A percentile compares a stretch with the other conserved stretches of the same genome.
phyloP scores from a whole-genome alignment of 2,329 filamentous ascomycete genomes.

The Pyrenophora seminiperda region DNA sequence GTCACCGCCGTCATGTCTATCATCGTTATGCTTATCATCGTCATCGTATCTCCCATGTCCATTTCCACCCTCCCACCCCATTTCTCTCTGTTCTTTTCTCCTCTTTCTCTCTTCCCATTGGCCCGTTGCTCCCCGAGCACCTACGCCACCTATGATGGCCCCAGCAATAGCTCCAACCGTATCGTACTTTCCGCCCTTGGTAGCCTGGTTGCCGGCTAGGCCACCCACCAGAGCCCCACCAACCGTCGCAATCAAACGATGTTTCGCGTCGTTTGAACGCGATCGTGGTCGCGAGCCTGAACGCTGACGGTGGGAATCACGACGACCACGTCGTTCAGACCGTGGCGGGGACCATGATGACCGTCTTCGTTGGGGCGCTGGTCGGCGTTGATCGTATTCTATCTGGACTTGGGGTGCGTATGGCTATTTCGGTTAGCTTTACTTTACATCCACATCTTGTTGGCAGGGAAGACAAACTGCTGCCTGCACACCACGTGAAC shows the following conservation, averaged over 20 bases:
- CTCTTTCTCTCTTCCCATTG: slow-evolving; percentile 23
- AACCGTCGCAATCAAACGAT: slow-evolving; percentile 33
- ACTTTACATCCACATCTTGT: neutral
- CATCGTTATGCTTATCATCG: slow-evolving; percentile 6
- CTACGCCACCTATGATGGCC: slow-evolving; percentile 44
- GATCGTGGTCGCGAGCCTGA: slow-evolving; percentile 33
- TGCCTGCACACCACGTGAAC: slow-evolving; percentile 19
- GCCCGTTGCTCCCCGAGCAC: slow-evolving; percentile 36
- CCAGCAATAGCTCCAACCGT: slow-evolving; percentile 41
- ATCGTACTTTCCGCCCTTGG: slow-evolving; percentile 36
- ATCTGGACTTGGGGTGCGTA: slow-evolving; percentile 2
- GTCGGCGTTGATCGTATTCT: slow-evolving; percentile 20
- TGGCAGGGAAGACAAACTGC: slow-evolving; percentile 19
- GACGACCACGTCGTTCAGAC: slow-evolving; percentile 15
- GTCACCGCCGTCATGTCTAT: slow-evolving; percentile 9
- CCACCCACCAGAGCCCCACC: slow-evolving; percentile 45
- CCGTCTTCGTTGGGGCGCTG: slow-evolving; percentile 25
- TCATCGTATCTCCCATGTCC: neutral
- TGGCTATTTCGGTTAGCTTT: slow-evolving; percentile 13
- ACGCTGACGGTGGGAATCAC: slow-evolving; percentile 17
- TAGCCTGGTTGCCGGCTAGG: slow-evolving; percentile 30
- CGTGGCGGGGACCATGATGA: slow-evolving; percentile 41
- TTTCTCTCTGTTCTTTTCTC: slow-evolving; percentile 9
- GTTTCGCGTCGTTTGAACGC: slow-evolving; percentile 27
- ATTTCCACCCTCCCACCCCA: slow-evolving; percentile 16